Evolutionary conservation across 225 moss, liverwort and hornwort species (phyloP).

Genomic region (Sphagnum tenellum): DNA sequence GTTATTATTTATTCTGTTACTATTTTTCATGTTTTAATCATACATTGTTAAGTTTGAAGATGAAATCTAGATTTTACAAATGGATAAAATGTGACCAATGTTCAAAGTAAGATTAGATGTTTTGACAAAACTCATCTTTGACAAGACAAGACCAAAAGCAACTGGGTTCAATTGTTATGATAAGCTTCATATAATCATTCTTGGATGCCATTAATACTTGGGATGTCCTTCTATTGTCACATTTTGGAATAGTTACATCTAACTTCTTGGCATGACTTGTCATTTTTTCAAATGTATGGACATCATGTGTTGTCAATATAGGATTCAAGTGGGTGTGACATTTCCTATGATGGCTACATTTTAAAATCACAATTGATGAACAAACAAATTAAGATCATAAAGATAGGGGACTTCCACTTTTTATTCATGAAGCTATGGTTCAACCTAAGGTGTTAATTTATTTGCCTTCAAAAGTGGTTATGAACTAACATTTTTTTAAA

Average conservation of each 20-base stretch:
- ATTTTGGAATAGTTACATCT: constrained; percentile 65
- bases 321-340: too few relatives aligned
- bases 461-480: too few relatives aligned
- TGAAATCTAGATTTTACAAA: constrained; percentile 24
- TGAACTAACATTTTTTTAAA: too few relatives aligned
- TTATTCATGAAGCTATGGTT: too few relatives aligned
- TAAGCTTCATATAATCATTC: constrained; percentile 77
- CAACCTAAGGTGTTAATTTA: too few relatives aligned
- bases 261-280: too few relatives aligned
- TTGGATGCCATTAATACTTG: constrained; percentile 77
- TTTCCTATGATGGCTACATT: too few relatives aligned
- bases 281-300: too few relatives aligned
- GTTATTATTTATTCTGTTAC: background rate
- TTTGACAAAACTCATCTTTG: constrained; percentile 68
- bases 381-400: too few relatives aligned
- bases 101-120: constrained; percentile 68
- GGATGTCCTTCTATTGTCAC: constrained; percentile 81
- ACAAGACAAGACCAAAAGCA: constrained; percentile 81
- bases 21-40: background rate
- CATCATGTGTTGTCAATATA: too few relatives aligned
- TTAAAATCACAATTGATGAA: too few relatives aligned
- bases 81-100: constrained; percentile 82
- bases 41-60: background rate
- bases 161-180: constrained; percentile 81
- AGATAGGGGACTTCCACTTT: too few relatives aligned